Conservation (phyloP, 768 basidiomycete species). For the Tulasnella sp. region DNA sequence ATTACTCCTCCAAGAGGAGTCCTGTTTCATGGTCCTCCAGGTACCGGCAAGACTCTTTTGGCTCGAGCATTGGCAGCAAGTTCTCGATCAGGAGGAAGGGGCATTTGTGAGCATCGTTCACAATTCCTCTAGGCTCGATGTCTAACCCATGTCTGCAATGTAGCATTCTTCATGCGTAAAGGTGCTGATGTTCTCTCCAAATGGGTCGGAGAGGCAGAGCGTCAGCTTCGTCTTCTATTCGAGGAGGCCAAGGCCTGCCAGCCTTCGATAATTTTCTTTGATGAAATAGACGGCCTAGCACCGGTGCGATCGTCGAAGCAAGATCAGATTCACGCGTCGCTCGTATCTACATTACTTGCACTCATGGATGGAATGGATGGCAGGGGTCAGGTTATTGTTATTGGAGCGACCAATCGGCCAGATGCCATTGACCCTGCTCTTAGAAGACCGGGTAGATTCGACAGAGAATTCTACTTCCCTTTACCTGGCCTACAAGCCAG, state of each 20-base stretch:
- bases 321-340: constrained; percentile 96
- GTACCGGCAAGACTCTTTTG: constrained; percentile 93
- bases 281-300: constrained; percentile 97
- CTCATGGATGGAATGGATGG: constrained; percentile 99
- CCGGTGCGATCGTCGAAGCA: constrained; percentile 98
- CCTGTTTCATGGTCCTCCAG: constrained; percentile 94
- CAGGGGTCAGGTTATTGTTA: constrained; percentile 86
- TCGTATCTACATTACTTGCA: constrained; percentile 89
- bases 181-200: constrained; percentile 96
- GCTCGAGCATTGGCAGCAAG: constrained; percentile 91
- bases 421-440: constrained; percentile 97
- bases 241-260: constrained; percentile 89
- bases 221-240: constrained; percentile 86
- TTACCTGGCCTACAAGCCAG: constrained; percentile 73
- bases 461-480: constrained; percentile 96
- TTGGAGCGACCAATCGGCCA: constrained; percentile 94
- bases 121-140: not conserved
- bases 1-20: constrained; percentile 95
- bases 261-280: constrained; percentile 97
- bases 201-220: constrained; percentile 98
- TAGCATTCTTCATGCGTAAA: constrained; percentile 99
- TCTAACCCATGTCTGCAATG: not conserved
- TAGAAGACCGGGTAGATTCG: constrained; percentile 86
- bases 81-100: constrained; percentile 71
- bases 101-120: constrained; percentile 52